Conservation (phyloP, 139 green algal species). For the Haematococcus sp. region DNA sequence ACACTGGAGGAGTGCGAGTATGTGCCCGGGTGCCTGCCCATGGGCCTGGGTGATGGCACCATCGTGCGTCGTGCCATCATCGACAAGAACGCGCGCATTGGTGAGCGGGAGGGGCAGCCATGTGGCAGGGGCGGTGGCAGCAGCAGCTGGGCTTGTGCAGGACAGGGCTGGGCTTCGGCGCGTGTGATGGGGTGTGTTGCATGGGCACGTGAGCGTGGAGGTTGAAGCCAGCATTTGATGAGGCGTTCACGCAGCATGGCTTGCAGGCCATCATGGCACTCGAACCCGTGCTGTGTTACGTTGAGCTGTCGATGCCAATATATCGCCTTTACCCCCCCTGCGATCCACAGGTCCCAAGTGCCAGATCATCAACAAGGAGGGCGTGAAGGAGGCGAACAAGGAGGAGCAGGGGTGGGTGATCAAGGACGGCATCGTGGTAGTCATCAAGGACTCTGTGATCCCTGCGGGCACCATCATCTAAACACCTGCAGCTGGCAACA, state of each 20-base stretch:
- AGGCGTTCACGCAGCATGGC: too few relatives aligned
- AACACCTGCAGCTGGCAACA: background rate
- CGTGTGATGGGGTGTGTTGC: background rate
- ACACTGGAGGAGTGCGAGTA: conserved; percentile 77
- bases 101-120: conserved; percentile 34
- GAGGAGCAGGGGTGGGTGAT: conserved; percentile 94
- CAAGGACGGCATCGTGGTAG: conserved; percentile 93
- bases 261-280: too few relatives aligned
- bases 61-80: conserved; percentile 81
- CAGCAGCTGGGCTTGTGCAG: too few relatives aligned
- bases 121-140: background rate
- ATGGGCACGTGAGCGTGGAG: background rate
- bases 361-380: conserved; percentile 89
- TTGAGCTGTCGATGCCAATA: too few relatives aligned
- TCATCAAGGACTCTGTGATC: conserved; percentile 94
- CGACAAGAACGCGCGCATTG: conserved; percentile 99
- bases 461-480: conserved; percentile 74
- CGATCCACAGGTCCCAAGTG: conserved; percentile 72
- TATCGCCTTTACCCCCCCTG: background rate
- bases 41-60: conserved; percentile 84
- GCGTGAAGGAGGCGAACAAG: conserved; percentile 73
- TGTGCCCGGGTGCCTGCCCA: conserved; percentile 80
- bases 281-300: too few relatives aligned
- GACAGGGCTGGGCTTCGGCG: too few relatives aligned
- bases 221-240: too few relatives aligned